These are phyloP conservation scores for Phytophthora fragariaefolia DNA, from an alignment of 352 stramenopile genomes.

Conservation along the genomic window DNA sequence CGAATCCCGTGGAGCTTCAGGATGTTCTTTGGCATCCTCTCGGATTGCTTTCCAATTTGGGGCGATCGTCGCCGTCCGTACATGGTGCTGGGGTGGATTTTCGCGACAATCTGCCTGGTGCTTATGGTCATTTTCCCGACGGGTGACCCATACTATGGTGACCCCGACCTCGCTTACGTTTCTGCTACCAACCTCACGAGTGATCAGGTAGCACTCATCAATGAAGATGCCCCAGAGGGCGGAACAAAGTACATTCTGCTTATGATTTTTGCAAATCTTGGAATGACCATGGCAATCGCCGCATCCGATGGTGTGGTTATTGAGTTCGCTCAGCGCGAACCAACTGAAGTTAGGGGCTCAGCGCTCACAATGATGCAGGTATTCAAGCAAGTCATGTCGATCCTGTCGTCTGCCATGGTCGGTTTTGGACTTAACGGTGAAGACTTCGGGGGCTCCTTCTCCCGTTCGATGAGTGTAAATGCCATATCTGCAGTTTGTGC, in stretches of 20 bases:
- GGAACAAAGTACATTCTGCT: slow-evolving; percentile 63
- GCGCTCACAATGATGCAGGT: slow-evolving; percentile 54
- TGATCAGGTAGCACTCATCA: slow-evolving; percentile 46
- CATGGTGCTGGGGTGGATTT: slow-evolving; percentile 71
- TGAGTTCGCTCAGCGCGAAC: slow-evolving; percentile 64
- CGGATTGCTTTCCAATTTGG: slow-evolving; percentile 81
- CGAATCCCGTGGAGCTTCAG: slow-evolving; percentile 71
- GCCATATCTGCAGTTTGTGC: slow-evolving; percentile 46
- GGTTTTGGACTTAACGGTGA: slow-evolving; percentile 59
- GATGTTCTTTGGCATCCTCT: slow-evolving; percentile 82
- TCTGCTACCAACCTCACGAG: slow-evolving; percentile 33
- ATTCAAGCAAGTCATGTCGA: slow-evolving; percentile 43
- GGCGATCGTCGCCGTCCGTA: slow-evolving; percentile 80
- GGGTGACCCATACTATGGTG: slow-evolving; percentile 44
- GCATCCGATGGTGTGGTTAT: slow-evolving; percentile 56
- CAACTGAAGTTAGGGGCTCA: slow-evolving; percentile 46
- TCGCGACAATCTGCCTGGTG: slow-evolving; percentile 41
- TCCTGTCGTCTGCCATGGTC: slow-evolving; percentile 57
- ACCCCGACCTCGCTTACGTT: slow-evolving; percentile 37
- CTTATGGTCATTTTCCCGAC: slow-evolving; percentile 41
- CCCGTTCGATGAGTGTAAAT: slow-evolving; percentile 51
- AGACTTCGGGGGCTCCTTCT: slow-evolving; percentile 58
- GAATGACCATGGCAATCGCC: slow-evolving; percentile 53
- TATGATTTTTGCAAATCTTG: slow-evolving; percentile 61
- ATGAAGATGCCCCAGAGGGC: slow-evolving; percentile 45